Percentiles rank a stretch among this genome's conserved stretches.
phyloP scores from a whole-genome alignment of 2,329 filamentous ascomycete species.

The Beauveria asiatica region DNA sequence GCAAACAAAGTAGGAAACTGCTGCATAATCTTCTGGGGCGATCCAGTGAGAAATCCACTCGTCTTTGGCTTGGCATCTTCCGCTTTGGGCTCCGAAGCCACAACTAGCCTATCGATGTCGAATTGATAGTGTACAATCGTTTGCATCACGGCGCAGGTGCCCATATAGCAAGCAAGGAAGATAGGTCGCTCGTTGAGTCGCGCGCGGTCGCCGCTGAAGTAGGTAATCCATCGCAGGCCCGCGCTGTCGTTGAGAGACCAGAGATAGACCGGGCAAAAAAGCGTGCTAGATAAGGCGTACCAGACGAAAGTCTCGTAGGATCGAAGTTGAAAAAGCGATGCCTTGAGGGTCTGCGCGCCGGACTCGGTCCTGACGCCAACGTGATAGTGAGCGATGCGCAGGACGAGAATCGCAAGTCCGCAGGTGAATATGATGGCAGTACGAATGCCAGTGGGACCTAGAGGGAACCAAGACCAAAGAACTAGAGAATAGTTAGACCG shows the following conservation, averaged over 20 bases:
- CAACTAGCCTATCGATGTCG: constrained; percentile 61
- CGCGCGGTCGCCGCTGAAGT: constrained; percentile 61
- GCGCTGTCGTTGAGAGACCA: constrained; percentile 54
- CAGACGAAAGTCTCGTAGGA: constrained; percentile 64
- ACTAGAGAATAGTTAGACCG: constrained; percentile 37
- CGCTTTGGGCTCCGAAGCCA: constrained; percentile 18
- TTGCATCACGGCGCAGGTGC: constrained; percentile 61
- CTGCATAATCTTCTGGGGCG: constrained; percentile 27
- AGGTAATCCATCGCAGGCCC: constrained; percentile 65
- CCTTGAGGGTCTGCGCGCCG: constrained; percentile 54
- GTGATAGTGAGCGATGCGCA: constrained; percentile 79
- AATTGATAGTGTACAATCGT: constrained; percentile 58
- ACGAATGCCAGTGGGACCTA: constrained; percentile 67
- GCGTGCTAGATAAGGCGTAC: constrained; percentile 68
- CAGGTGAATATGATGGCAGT: constrained; percentile 68
- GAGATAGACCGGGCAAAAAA: constrained; percentile 75
- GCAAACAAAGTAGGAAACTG: constrained; percentile 33
- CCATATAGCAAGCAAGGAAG: constrained; percentile 65
- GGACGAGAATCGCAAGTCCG: constrained; percentile 68
- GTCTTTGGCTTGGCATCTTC: constrained; percentile 16
- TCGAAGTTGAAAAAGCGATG: constrained; percentile 47
- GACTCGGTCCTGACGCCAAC: constrained; percentile 61
- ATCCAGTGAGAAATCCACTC: constrained; percentile 18
- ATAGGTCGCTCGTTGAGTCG: constrained; percentile 80
- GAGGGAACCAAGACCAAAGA: constrained; percentile 79